Percentiles rank a stretch among this genome's conserved stretches.
These are phyloP conservation scores for Stachybotrys elegans DNA, from an alignment of 2,329 filamentous ascomycete genomes.

Conservation along the genomic window DNA sequence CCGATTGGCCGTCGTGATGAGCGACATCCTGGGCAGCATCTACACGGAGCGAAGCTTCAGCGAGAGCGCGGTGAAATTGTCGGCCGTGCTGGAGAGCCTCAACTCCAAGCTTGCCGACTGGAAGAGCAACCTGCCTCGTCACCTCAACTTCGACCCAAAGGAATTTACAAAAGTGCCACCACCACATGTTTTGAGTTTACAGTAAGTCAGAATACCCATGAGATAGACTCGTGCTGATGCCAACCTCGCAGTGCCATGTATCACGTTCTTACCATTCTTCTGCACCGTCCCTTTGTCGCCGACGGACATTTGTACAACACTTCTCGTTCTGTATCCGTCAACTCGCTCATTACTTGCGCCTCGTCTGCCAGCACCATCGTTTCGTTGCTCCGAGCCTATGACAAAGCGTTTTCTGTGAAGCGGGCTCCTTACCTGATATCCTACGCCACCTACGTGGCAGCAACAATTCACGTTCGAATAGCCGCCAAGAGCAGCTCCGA, in stretches of 20 bases:
- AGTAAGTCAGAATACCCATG: constrained; percentile 16
- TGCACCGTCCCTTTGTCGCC: constrained; percentile 48
- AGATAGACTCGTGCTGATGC: neutral
- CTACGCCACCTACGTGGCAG: constrained; percentile 50
- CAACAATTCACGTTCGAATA: constrained; percentile 46
- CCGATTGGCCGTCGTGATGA: constrained; percentile 41
- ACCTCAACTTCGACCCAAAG: neutral
- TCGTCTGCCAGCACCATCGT: constrained; percentile 40
- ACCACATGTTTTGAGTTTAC: constrained; percentile 38
- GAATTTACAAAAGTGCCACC: constrained; percentile 23
- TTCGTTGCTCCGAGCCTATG: constrained; percentile 36
- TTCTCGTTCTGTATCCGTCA: constrained; percentile 31
- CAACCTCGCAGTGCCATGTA: constrained; percentile 35
- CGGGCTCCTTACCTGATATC: constrained; percentile 48
- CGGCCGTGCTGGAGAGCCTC: neutral
- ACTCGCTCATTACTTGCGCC: constrained; percentile 39
- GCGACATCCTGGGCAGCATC: constrained; percentile 37
- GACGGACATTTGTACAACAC: constrained; percentile 42
- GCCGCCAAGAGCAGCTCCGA: constrained; percentile 37
- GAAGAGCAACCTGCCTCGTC: neutral
- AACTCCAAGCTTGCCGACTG: neutral
- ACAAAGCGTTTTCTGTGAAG: constrained; percentile 37
- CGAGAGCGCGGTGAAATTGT: constrained; percentile 15
- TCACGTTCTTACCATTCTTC: constrained; percentile 45
- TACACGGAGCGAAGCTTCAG: constrained; percentile 37